These are phyloP conservation scores for Cladosporium oxysporum DNA, from an alignment of 2,329 filamentous ascomycete species.

Conservation along the genomic window DNA sequence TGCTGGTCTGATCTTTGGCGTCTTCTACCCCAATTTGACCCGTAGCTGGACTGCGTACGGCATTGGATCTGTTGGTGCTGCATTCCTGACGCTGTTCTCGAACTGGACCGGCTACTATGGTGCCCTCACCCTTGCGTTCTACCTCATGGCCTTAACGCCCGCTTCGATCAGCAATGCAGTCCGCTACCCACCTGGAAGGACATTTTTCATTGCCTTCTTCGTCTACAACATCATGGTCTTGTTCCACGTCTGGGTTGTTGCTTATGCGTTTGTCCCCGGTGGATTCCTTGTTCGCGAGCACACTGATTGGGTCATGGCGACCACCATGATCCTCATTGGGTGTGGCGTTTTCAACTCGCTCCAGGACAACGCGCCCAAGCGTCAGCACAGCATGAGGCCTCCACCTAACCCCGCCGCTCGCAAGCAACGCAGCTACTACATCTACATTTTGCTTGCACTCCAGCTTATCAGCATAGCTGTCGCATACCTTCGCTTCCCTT, in stretches of 20 bases:
- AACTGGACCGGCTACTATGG: conserved; percentile 93
- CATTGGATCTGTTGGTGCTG: conserved; percentile 75
- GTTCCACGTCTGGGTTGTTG: conserved; percentile 98
- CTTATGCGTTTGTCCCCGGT: conserved; percentile 95
- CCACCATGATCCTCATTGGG: conserved; percentile 81
- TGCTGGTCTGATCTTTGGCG: conserved; percentile 71
- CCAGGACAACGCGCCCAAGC: conserved; percentile 50
- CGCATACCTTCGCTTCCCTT: conserved; percentile 88
- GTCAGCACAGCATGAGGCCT: conserved; percentile 32
- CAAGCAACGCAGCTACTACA: conserved; percentile 65
- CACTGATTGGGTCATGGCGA: conserved; percentile 92
- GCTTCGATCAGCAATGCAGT: conserved; percentile 75
- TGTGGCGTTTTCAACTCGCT: conserved; percentile 74
- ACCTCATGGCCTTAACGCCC: conserved; percentile 77
- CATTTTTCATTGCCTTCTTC: conserved; percentile 86
- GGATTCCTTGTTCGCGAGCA: conserved; percentile 89
- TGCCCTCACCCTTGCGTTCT: conserved; percentile 71
- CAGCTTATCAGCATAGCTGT: conserved; percentile 79
- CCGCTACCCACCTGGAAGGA: conserved; percentile 72
- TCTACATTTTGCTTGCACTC: conserved; percentile 71
- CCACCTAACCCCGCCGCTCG: conserved; percentile 50
- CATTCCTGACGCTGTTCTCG: conserved; percentile 71
- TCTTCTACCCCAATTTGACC: conserved; percentile 69
- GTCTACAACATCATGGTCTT: conserved; percentile 91
- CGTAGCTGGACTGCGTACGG: conserved; percentile 79